A percentile compares a stretch with the other conserved stretches of the same genome.
Evolutionary conservation across 768 basidiomycete species (phyloP).

Genomic region (Phallus indusiatus): DNA sequence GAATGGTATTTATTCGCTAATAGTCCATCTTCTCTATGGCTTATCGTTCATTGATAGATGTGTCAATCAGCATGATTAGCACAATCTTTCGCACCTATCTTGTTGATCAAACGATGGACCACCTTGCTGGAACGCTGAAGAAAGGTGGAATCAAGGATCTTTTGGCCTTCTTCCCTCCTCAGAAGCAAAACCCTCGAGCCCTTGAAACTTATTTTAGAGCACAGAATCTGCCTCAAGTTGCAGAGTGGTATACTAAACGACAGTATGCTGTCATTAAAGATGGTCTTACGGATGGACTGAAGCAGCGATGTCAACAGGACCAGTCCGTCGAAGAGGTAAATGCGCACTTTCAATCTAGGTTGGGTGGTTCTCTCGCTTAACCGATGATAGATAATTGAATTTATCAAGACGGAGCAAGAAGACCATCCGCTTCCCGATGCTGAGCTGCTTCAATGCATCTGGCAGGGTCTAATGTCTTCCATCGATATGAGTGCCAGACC

Average conservation of each 20-base stretch:
- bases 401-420: conserved; percentile 63
- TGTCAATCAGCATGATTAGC: conserved; percentile 68
- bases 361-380: neutral
- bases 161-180: conserved; percentile 76
- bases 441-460: conserved; percentile 83
- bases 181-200: conserved; percentile 62
- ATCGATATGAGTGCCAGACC: conserved; percentile 85
- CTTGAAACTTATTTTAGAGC: conserved; percentile 85
- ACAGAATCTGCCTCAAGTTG: conserved; percentile 65
- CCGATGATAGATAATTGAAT: conserved; percentile 55
- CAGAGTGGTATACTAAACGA: conserved; percentile 93
- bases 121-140: conserved; percentile 73
- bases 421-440: conserved; percentile 77
- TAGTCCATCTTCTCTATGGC: neutral
- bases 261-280: conserved; percentile 80
- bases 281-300: conserved; percentile 56
- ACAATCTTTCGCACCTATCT: conserved; percentile 77
- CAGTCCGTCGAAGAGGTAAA: conserved; percentile 62
- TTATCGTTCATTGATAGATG: conserved; percentile 38
- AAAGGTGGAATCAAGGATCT: conserved; percentile 81
- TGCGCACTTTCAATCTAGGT: conserved; percentile 9
- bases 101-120: conserved; percentile 78
- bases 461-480: conserved; percentile 82
- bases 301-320: conserved; percentile 58
- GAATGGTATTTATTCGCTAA: conserved; percentile 48